These are phyloP conservation scores for Rhodotorula diobovata DNA, from an alignment of 768 basidiomycete genomes.

Conservation along the genomic window DNA sequence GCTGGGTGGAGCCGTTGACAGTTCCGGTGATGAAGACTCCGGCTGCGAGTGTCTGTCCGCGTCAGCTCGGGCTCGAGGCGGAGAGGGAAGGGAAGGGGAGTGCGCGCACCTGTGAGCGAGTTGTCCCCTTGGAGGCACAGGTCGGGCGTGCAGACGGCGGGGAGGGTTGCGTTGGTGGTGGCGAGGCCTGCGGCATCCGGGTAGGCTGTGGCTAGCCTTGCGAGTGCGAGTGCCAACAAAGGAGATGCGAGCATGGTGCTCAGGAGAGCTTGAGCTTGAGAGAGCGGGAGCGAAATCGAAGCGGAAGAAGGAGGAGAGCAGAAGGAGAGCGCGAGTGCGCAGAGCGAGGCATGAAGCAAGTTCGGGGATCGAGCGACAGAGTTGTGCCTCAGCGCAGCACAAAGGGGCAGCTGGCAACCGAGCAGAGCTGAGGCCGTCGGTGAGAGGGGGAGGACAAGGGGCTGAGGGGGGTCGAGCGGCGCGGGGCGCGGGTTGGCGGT, in stretches of 20 bases:
- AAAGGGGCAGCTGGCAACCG: neutral
- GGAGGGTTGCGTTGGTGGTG: neutral
- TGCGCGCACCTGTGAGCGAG: constrained; percentile 25
- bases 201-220: neutral
- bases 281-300: neutral
- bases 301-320: neutral
- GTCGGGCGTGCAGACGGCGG: constrained; percentile 32
- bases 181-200: neutral
- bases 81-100: no score
- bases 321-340: neutral
- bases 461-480: neutral
- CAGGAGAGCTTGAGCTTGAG: no score
- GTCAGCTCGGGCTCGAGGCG: no score
- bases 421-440: neutral
- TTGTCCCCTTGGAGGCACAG: constrained; percentile 27
- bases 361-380: no score
- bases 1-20: constrained; percentile 13
- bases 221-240: neutral
- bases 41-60: constrained; percentile 1
- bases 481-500: no score
- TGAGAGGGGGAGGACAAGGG: neutral
- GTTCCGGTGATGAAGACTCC: constrained; percentile 10
- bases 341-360: no score
- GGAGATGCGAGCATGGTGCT: neutral
- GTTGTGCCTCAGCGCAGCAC: neutral